A percentile compares a stretch with the other conserved stretches of the same genome.
phyloP scores from a whole-genome alignment of 2,329 filamentous ascomycete genomes.

The Colletotrichum sp. region DNA sequence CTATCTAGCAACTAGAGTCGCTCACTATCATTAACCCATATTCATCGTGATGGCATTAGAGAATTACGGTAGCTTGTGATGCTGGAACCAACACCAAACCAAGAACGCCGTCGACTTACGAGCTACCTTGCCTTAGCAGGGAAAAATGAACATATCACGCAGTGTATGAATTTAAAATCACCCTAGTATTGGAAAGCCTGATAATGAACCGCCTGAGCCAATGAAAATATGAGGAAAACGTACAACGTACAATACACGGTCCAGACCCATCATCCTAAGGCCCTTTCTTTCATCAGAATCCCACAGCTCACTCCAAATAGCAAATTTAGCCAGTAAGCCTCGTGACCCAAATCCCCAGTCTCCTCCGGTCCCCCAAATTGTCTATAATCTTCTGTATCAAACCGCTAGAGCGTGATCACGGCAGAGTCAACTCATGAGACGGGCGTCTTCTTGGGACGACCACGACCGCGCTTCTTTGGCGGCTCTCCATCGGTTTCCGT shows the following conservation, averaged over 20 bases:
- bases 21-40: too few species aligned
- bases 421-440: background rate
- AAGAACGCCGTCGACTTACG: too few species aligned
- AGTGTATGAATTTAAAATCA: background rate
- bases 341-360: background rate
- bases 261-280: background rate
- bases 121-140: too few species aligned
- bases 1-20: too few species aligned
- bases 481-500: background rate
- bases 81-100: too few species aligned
- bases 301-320: background rate
- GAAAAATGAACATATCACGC: too few species aligned
- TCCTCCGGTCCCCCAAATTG: background rate
- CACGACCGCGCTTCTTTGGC: slow-evolving; percentile 15
- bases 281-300: background rate
- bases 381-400: background rate
- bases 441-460: slow-evolving; percentile 2
- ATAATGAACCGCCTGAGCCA: background rate
- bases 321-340: background rate
- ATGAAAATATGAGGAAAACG: background rate
- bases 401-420: fast-evolving
- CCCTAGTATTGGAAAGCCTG: background rate
- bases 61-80: too few species aligned
- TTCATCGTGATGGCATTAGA: too few species aligned
- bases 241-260: background rate